Conservation (phyloP, 768 basidiomycete genomes). For the Naganishia randhawae region DNA sequence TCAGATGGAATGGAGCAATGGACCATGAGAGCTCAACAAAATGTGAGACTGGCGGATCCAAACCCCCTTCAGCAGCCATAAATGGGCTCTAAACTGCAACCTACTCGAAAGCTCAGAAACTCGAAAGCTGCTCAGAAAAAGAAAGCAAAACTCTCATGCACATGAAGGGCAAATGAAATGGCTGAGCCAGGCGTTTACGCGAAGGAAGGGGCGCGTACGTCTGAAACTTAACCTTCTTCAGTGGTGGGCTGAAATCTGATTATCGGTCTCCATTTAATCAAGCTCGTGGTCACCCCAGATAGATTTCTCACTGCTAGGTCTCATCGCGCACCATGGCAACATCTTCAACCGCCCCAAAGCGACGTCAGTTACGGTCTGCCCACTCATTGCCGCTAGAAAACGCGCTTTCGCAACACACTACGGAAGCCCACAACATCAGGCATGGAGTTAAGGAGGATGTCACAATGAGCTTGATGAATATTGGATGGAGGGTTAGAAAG, state of each 20-base stretch:
- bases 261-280: too few relatives aligned
- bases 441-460: constrained; percentile 20
- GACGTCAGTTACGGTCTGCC: constrained; percentile 3
- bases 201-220: background rate
- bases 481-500: constrained; percentile 12
- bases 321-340: background rate
- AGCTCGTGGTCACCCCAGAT: background rate
- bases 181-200: background rate
- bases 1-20: too few relatives aligned
- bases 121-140: too few relatives aligned
- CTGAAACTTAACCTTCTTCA: background rate
- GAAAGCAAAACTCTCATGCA: background rate
- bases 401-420: constrained; percentile 2
- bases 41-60: constrained; percentile 15
- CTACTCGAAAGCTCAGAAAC: too few relatives aligned
- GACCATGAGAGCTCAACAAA: background rate
- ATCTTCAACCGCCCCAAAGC: background rate
- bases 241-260: constrained; percentile 11
- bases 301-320: background rate
- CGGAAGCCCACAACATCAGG: constrained; percentile 6
- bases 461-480: constrained; percentile 20
- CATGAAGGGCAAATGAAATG: constrained; percentile 5
- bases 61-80: background rate
- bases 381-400: constrained; percentile 3
- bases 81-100: background rate